These are phyloP conservation scores for Kregervanrija fluxuum DNA, from an alignment of 805 yeast genomes.

Conservation along the genomic window DNA sequence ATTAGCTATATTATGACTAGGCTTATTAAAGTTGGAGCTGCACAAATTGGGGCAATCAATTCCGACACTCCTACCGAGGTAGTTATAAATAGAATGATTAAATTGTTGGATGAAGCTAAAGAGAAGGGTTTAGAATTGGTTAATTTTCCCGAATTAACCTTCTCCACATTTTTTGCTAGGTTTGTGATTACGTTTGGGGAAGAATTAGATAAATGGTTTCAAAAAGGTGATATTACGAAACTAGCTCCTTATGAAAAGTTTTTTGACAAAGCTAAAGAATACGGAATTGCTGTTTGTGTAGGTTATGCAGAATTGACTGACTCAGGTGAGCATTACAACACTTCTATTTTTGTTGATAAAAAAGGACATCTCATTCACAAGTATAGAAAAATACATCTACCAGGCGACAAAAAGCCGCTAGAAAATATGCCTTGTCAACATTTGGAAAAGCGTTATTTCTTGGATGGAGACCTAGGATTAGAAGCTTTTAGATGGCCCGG, in stretches of 20 bases:
- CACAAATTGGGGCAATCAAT: constrained; percentile 30
- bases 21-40: constrained; percentile 28
- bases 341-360: constrained; percentile 26
- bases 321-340: constrained; percentile 29
- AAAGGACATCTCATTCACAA: constrained; percentile 25
- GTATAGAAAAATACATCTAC: constrained; percentile 31
- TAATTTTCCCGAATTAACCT: constrained; percentile 31
- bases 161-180: constrained; percentile 32
- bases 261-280: constrained; percentile 28
- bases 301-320: constrained; percentile 34
- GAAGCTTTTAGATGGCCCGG: constrained; percentile 29
- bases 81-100: constrained; percentile 24
- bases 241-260: constrained; percentile 21
- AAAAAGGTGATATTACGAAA: constrained; percentile 28
- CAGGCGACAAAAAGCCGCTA: constrained; percentile 31
- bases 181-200: constrained; percentile 28
- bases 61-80: constrained; percentile 24
- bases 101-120: constrained; percentile 25
- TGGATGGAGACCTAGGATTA: constrained; percentile 32
- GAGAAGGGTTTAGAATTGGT: constrained; percentile 27
- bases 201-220: constrained; percentile 30
- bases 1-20: neutral
- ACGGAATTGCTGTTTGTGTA: constrained; percentile 24
- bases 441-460: constrained; percentile 32
- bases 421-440: constrained; percentile 28